Conservation (phyloP, 257 asterid genomes). For the Solanum sejunctum region DNA sequence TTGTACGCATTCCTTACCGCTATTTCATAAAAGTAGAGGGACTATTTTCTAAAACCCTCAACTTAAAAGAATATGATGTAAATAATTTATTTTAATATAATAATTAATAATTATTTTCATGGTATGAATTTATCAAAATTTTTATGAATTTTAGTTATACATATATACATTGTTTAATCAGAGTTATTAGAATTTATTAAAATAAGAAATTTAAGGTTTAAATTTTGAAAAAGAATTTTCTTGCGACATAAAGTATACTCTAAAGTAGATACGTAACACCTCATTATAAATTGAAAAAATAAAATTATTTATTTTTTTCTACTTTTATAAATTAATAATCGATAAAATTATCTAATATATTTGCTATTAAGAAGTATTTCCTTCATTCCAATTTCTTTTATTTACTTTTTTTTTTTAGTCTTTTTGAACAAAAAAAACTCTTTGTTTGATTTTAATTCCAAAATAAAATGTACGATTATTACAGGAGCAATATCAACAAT, state of each 20-base stretch:
- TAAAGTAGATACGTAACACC: background rate
- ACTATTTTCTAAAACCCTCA: no score
- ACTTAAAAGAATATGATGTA: background rate
- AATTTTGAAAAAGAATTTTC: background rate
- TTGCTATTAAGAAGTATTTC: background rate
- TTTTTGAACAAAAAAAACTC: no score
- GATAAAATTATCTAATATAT: background rate
- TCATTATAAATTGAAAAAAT: background rate
- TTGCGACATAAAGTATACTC: accelerated
- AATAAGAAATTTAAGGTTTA: no score
- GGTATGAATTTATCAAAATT: accelerated
- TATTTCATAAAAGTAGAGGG: no score
- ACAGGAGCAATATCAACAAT: no score
- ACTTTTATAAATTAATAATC: background rate
- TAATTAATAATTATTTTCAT: accelerated
- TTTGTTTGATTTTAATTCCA: no score
- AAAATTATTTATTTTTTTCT: background rate
- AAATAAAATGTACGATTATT: no score
- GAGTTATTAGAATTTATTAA: background rate
- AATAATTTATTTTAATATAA: background rate
- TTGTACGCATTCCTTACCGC: no score
- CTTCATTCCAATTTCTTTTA: background rate
- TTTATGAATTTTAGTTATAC: background rate
- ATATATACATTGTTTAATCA: background rate
- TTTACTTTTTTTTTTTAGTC: background rate